A percentile compares a stretch with the other conserved stretches of the same genome.
These are phyloP conservation scores for Sarcodon aspratus DNA, from an alignment of 768 basidiomycete genomes.

Conservation along the genomic window DNA sequence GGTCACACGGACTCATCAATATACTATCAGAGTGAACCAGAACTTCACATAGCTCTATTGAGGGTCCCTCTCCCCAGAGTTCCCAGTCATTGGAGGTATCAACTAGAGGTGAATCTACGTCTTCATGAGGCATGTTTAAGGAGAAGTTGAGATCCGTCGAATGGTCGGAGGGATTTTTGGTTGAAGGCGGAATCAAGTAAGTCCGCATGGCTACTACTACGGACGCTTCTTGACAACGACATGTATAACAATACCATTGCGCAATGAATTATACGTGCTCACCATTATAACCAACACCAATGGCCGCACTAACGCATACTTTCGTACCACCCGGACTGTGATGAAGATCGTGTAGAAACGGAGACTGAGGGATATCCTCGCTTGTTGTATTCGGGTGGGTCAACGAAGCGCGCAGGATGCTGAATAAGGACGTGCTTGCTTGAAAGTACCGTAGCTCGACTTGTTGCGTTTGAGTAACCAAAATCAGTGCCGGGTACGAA, in stretches of 20 bases:
- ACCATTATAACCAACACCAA: slow-evolving; percentile 55
- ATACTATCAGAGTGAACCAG: slow-evolving; percentile 35
- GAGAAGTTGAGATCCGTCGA: slow-evolving; percentile 32
- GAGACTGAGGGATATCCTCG: slow-evolving; percentile 13
- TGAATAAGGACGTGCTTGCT: slow-evolving; percentile 29
- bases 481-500: slow-evolving; percentile 41
- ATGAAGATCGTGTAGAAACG: slow-evolving; percentile 8
- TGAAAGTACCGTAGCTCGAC: slow-evolving; percentile 45
- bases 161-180: slow-evolving; percentile 17
- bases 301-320: slow-evolving; percentile 45
- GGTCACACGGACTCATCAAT: slow-evolving; percentile 26
- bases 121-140: slow-evolving; percentile 17
- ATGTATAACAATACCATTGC: slow-evolving; percentile 1
- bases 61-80: slow-evolving; percentile 45
- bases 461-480: slow-evolving; percentile 55
- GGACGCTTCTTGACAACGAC: slow-evolving; percentile 31
- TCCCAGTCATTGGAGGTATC: slow-evolving; percentile 33
- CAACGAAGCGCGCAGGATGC: slow-evolving; percentile 38
- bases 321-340: slow-evolving; percentile 26
- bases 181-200: slow-evolving; percentile 29
- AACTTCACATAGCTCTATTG: slow-evolving; percentile 52
- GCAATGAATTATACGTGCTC: slow-evolving; percentile 1
- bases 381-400: slow-evolving; percentile 23
- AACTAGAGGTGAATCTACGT: slow-evolving; percentile 16
- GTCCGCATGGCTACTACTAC: slow-evolving; percentile 57